Evolutionary conservation across 352 stramenopile genomes (phyloP).

Genomic region (Discostella stelligera): DNA sequence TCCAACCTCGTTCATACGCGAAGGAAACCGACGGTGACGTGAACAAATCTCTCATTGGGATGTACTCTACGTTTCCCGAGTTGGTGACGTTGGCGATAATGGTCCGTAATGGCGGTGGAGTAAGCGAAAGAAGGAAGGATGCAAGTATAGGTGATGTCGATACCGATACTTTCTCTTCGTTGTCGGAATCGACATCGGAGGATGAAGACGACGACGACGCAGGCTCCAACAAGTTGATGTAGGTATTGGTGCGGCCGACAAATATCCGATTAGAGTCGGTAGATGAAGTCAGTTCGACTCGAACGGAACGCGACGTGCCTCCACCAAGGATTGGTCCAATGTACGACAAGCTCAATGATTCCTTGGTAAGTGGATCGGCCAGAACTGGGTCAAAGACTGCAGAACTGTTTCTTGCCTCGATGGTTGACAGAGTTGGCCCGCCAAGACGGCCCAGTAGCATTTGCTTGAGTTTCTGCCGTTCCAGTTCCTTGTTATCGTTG

Average conservation of each 20-base stretch:
- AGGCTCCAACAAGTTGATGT: constrained; percentile 71
- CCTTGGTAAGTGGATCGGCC: constrained; percentile 73
- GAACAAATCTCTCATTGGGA: constrained; percentile 82
- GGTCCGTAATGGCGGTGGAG: constrained; percentile 62
- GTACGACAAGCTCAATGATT: constrained; percentile 47
- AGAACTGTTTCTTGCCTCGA: not conserved
- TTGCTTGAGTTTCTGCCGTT: constrained; percentile 33
- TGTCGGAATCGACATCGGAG: constrained; percentile 18
- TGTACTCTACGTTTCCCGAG: constrained; percentile 50
- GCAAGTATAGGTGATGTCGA: constrained; percentile 34
- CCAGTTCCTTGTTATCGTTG: constrained; percentile 1
- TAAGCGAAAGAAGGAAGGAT: constrained; percentile 45
- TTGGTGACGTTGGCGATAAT: constrained; percentile 43
- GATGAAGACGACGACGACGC: constrained; percentile 8
- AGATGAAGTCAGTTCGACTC: constrained; percentile 36
- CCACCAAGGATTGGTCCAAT: constrained; percentile 52
- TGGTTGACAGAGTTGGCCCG: constrained; percentile 1
- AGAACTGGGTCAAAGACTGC: constrained; percentile 56
- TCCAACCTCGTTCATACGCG: constrained; percentile 86
- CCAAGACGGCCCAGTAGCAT: constrained; percentile 36
- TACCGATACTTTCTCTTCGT: constrained; percentile 21
- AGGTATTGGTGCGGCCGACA: constrained; percentile 64
- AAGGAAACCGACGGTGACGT: constrained; percentile 82
- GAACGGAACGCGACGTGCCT: constrained; percentile 19
- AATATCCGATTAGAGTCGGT: constrained; percentile 45